Evolutionary conservation across 352 stramenopile species (phyloP), one percentile per base, ranked within the genome.

Genomic region (Phytophthora sojae): DNA sequence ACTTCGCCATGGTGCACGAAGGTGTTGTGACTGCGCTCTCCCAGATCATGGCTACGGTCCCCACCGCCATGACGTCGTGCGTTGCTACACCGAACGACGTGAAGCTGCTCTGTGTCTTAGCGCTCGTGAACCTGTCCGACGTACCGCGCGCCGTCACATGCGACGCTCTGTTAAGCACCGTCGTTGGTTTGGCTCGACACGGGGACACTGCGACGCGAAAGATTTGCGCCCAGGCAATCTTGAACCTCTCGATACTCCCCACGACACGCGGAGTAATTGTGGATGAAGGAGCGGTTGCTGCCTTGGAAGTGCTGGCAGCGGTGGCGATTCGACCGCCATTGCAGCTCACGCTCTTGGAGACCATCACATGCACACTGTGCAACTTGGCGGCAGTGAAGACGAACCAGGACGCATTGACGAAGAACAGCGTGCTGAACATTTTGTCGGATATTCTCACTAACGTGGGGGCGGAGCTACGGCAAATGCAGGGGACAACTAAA

Each of bases 1-100:
- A 94, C 73, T 92, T 93, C 57, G 76, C 84, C 3, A 85, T 95
- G 72, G 86, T 95, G 8, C 88, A 94, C 59, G 88, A 95, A 49
- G 88, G 88, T 35, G 78, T 83, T 7, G 88, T 94, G 19, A 62
- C 84, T 26, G 75, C 80, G 23, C 69, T 95, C 25, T 82, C 83
- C 25, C 86, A 93, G 67, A 75, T 95, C 29, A 86, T 95, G 75
- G 67, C 83, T 12, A 76, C 75, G 21, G 51, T 85, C 3, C 71
- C 78, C 1, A 80, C 64, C 4, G 67, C 65, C 4, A 23, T 64
- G 47, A 32, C 59, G n/a, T 77, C 70, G 21, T 61, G 54, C 2
- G 30, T 74, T n/a, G 70, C 70, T 42, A 61, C 58, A 15, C 80
- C 86, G 44, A 85, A 90, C 50, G 80, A 79, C 14, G 74, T 93